A percentile compares a stretch with the other conserved stretches of the same genome.
Evolutionary conservation across 2,329 filamentous ascomycete species (phyloP).

Genomic region (Colletotrichum acutatum): DNA sequence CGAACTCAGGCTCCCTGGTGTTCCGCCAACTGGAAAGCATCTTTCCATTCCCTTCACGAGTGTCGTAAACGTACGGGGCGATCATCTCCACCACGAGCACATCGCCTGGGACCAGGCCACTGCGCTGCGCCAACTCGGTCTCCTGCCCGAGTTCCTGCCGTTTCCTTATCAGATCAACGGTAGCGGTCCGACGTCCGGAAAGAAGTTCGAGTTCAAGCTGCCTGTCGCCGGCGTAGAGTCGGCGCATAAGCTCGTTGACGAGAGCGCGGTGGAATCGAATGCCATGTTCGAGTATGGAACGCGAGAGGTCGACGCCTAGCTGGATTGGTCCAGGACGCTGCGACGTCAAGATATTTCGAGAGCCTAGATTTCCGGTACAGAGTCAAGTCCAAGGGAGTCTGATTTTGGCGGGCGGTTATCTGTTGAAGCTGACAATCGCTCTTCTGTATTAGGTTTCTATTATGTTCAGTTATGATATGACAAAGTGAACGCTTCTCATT

Average conservation of each 20-base stretch:
- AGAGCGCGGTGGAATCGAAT: slow-evolving; percentile 45
- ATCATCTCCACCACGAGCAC: slow-evolving; percentile 73
- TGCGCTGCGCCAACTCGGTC: slow-evolving; percentile 67
- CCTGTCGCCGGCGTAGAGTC: slow-evolving; percentile 47
- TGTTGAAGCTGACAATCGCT: neutral
- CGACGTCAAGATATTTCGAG: too few relatives aligned
- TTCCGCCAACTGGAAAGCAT: slow-evolving; percentile 63
- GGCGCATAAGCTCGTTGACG: slow-evolving; percentile 45
- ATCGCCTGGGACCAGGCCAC: slow-evolving; percentile 77
- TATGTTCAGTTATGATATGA: neutral
- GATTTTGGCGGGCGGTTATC: neutral
- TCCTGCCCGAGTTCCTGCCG: slow-evolving; percentile 68
- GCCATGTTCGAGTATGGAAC: slow-evolving; percentile 41
- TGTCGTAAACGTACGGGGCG: slow-evolving; percentile 72
- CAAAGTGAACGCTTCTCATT: slow-evolving; percentile 8
- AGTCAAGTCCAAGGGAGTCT: neutral
- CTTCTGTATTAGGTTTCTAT: neutral
- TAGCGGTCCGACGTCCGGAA: slow-evolving; percentile 16
- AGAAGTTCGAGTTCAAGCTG: slow-evolving; percentile 44
- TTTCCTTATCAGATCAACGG: slow-evolving; percentile 56
- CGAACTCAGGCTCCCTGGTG: slow-evolving; percentile 57
- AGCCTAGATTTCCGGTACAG: neutral
- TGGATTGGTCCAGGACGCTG: neutral
- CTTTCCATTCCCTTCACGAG: slow-evolving; percentile 70
- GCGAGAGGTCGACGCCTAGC: slow-evolving; percentile 28